Evolutionary conservation across 768 basidiomycete genomes (phyloP).

Genomic region (Coprinopsis marcescibilis): DNA sequence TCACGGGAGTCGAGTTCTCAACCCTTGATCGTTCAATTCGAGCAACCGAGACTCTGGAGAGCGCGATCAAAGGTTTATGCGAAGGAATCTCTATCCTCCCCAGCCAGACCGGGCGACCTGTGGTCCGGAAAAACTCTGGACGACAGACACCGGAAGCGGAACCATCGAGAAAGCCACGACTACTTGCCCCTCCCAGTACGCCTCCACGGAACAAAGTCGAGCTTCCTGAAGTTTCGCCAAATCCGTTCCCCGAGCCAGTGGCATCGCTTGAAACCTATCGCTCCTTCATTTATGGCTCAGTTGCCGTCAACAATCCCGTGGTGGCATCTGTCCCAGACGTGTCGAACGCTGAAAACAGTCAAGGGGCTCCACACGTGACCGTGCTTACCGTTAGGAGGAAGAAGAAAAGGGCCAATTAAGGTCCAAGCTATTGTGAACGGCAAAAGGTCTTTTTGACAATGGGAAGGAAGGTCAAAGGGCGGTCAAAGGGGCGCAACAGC

Average conservation of each 20-base stretch:
- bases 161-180: constrained; percentile 11
- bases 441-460: background rate
- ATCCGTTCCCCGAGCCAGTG: constrained; percentile 62
- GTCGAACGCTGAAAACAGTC: constrained; percentile 1
- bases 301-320: constrained; percentile 45
- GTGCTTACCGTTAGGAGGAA: constrained; percentile 57
- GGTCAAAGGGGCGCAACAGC: no score
- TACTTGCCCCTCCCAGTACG: constrained; percentile 44
- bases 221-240: constrained; percentile 50
- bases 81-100: constrained; percentile 44
- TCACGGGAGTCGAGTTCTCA: constrained; percentile 76
- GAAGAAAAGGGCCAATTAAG: constrained; percentile 34
- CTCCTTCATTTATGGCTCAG: constrained; percentile 55
- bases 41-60: constrained; percentile 68
- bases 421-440: background rate
- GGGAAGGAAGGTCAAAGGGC: background rate
- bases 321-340: constrained; percentile 11
- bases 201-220: constrained; percentile 31
- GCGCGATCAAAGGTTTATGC: constrained; percentile 63
- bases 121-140: constrained; percentile 14
- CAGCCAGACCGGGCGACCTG: constrained; percentile 9
- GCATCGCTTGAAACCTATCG: constrained; percentile 56
- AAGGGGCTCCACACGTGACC: constrained; percentile 35
- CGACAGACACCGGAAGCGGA: constrained; percentile 34
- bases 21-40: constrained; percentile 55